Conservation (phyloP, 129 eudicot genomes). For the Escallonia herrerae region DNA sequence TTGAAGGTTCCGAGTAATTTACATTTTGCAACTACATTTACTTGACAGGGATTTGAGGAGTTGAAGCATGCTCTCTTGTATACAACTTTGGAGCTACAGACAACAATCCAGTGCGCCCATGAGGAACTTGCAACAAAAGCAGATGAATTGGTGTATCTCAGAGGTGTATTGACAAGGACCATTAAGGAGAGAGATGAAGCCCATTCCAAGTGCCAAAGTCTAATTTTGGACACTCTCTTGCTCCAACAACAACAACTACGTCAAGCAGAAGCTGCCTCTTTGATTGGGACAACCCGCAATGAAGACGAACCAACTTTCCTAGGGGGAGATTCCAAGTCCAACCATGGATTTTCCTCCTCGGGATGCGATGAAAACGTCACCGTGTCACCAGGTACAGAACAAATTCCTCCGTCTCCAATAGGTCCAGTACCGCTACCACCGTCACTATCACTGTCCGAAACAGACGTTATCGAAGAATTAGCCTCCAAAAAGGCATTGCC, state of each 20-base stretch:
- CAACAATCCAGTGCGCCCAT: constrained; percentile 55
- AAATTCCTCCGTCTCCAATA: no score
- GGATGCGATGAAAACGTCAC: constrained; percentile 38
- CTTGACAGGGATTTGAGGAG: constrained; percentile 47
- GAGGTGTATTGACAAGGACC: constrained; percentile 39
- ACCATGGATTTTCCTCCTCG: constrained; percentile 28
- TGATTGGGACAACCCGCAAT: constrained; percentile 14
- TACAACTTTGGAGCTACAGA: constrained; percentile 66
- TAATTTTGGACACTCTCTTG: constrained; percentile 45
- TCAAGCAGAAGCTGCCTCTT: constrained; percentile 9
- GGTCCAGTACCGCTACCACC: constrained; percentile 6
- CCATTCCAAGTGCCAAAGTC: constrained; percentile 43
- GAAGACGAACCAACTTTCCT: constrained; percentile 32
- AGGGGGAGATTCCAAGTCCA: constrained; percentile 17
- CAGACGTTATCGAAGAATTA: constrained; percentile 26
- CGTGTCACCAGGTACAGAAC: constrained; percentile 3
- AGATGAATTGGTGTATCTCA: constrained; percentile 63
- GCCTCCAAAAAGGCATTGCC: constrained; percentile 47
- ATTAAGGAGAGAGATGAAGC: constrained; percentile 75
- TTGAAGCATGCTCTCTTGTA: constrained; percentile 65
- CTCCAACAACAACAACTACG: constrained; percentile 37
- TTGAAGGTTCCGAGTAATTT: constrained; percentile 5
- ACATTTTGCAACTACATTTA: not conserved
- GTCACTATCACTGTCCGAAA: constrained; percentile 15
- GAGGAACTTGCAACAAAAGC: constrained; percentile 78